Evolutionary conservation across 371 early-diverging fungal species (phyloP).

Genomic region (Dichotomocladium elegans): DNA sequence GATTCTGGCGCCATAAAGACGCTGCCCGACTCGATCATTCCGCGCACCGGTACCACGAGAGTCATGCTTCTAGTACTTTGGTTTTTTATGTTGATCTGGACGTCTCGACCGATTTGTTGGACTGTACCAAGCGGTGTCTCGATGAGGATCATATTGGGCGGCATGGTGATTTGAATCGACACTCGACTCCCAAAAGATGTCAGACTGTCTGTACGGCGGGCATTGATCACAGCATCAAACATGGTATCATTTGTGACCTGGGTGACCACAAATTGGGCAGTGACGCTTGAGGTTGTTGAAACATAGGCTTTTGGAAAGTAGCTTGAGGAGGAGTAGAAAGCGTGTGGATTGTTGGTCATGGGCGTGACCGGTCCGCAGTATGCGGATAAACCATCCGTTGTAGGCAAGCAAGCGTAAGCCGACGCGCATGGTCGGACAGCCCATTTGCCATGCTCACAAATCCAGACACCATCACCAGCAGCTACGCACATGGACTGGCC

Average conservation of each 20-base stretch:
- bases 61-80: slow-evolving; percentile 23
- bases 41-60: slow-evolving; percentile 18
- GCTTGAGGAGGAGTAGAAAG: no score
- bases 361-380: no score
- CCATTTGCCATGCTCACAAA: slow-evolving; percentile 30
- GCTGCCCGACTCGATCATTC: slow-evolving; percentile 16
- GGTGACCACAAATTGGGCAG: slow-evolving; percentile 20
- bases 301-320: neutral
- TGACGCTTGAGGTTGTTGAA: slow-evolving; percentile 12
- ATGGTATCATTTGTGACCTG: slow-evolving; percentile 3
- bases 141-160: slow-evolving; percentile 17
- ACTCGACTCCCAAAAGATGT: slow-evolving; percentile 21
- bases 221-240: slow-evolving; percentile 29
- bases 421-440: slow-evolving; percentile 17
- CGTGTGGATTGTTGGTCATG: no score
- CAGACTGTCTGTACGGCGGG: slow-evolving; percentile 19
- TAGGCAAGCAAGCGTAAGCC: slow-evolving; percentile 22
- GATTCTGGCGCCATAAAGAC: slow-evolving; percentile 35
- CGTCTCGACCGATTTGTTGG: slow-evolving; percentile 24
- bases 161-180: slow-evolving; percentile 25
- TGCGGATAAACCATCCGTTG: slow-evolving; percentile 25
- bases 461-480: slow-evolving; percentile 3
- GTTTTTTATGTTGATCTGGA: slow-evolving; percentile 21
- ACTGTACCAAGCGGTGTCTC: slow-evolving; percentile 16
- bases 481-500: slow-evolving; percentile 9